Conservation (phyloP, 257 asterid species). For the Primulina tabacum region DNA sequence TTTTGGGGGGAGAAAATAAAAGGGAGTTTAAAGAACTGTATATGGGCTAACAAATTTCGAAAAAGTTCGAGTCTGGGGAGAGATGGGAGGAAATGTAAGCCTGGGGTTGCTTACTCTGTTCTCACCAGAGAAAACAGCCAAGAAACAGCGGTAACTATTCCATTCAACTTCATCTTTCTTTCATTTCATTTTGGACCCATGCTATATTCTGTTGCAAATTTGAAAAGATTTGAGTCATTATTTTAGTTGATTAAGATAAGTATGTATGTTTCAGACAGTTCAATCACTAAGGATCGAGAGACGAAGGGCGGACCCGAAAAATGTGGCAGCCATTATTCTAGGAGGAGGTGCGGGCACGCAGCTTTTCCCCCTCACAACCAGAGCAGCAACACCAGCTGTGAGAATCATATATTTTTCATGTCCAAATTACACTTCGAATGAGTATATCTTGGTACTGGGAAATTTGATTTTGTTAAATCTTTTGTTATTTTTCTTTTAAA, state of each 20-base stretch:
- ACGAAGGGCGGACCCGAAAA: constrained; percentile 68
- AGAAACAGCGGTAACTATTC: constrained; percentile 50
- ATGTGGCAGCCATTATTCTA: constrained; percentile 88
- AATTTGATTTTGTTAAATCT: not conserved
- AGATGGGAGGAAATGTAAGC: constrained; percentile 42
- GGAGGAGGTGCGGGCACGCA: constrained; percentile 94
- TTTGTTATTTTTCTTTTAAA: not conserved
- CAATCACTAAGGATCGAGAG: constrained; percentile 52
- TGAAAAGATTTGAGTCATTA: not conserved
- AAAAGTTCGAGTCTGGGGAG: constrained; percentile 45
- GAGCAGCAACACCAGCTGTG: constrained; percentile 97
- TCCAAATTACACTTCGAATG: constrained; percentile 6
- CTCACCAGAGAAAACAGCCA: constrained; percentile 65
- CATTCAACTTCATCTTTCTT: not conserved
- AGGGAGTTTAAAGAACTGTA: constrained; percentile 39
- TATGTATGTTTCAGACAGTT: constrained; percentile 44
- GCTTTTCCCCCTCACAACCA: constrained; percentile 89
- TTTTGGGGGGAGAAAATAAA: constrained; percentile 58
- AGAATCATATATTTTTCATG: constrained; percentile 29
- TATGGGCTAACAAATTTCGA: constrained; percentile 34
- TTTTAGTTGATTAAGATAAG: constrained; percentile 7
- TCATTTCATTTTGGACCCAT: not conserved
- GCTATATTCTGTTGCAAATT: not conserved
- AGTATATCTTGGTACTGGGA: not conserved
- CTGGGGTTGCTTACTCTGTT: constrained; percentile 71